Evolutionary conservation across 1,284 basidiomycete species (phyloP), one percentile per base, ranked within the genome.

Genomic region (Ceratobasidium theobromae): DNA sequence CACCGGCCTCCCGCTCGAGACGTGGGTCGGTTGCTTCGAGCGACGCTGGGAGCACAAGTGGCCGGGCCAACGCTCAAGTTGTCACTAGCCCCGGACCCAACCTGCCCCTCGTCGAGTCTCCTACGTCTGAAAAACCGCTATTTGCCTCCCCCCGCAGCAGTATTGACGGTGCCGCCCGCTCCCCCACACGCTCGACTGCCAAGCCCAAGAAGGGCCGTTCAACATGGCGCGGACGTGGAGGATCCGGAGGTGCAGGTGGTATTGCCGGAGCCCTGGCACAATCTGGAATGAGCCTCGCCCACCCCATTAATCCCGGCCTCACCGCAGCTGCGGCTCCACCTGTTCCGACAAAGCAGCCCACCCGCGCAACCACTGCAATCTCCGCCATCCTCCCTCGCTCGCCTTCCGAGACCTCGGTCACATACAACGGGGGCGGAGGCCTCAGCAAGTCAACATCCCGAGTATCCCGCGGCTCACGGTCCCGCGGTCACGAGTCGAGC

Each of bases 241-340:
- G 40, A 1, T 60, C 58, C 8, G 67, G 62, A 5, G 49, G 64
- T 25, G 67, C 60, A 18, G 53, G 65, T 33, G 82, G 84, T 23
- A 79, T 88, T 12, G 86, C 87, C 0, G 80, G 81, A 57, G 87
- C 87, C 0, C 80, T 89, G 60, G 86, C 86, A 3, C 84, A 85
- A 2, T 84, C 84, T 14, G 85, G 86, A 16, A 76, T 87, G 35
- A 80, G 84, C 41, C 87, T 90, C 80, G 84, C 84, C 5, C 84
- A 85, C 70, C 80, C 83, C 1, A 79, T 23, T 73, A 80, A 18
- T 77, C 80, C 28, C 1, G n/a, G 33, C 35, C 80, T 81, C 14
- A 76, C 74, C 35, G 70, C 72, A 11, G 72, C 73, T 30, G 70
- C 79, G 33, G 76, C 78, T 9, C 78, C 74, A 77, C 65, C 72